Evolutionary conservation across 306 rosid species (phyloP), one percentile per base, ranked within the genome.

Genomic region (Styphnolobium japonicum): DNA sequence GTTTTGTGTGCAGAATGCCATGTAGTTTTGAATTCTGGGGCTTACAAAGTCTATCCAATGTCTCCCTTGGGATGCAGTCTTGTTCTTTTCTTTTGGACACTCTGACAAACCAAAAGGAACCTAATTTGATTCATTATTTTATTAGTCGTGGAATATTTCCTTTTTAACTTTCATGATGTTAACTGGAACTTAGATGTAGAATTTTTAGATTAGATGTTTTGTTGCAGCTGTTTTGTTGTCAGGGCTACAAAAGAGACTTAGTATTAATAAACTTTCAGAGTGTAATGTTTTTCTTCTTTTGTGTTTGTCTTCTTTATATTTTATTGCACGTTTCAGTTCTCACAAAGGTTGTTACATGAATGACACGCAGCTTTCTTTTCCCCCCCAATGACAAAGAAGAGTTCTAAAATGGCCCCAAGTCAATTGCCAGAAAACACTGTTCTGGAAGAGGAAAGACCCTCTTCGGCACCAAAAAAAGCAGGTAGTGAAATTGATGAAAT

Each of bases 401-500:
- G 52, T 66, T 67, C 85, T 36, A 80, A 77, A 12, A 0, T 0
- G 19, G 34, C 56, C 6, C 78, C 85, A 10, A 48, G 55, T 52
- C 73, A 65, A 66, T 62, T 77, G 62, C 78, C 42, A 74, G 88
- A 85, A 10, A 73, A 82, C 7, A 15, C 43, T 5, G 80, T 15
- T 21, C 65, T 15, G 18, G 83, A 88, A 67, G 84, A 82, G 82
- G 78, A 62, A 51, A 92, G 81, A 8, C 80, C 76, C 57, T 43
- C 87, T 4, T 76, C 83, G 2, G 69, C 25, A 12, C 66, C 11
- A 3, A 89, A 86, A 53, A 87, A 87, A 68, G 29, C 57, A 0
- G 63, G 1, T 3, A 86, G 71, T 65, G 97, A 87, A 83, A 93
- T 93, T 12, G 98, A 93, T 80, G 93, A 90, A 65, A 93, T 93